Evolutionary conservation across 2,329 filamentous ascomycete species (phyloP), one percentile per base, ranked within the genome.

Genomic region (Mycocentrospora acerina): DNA sequence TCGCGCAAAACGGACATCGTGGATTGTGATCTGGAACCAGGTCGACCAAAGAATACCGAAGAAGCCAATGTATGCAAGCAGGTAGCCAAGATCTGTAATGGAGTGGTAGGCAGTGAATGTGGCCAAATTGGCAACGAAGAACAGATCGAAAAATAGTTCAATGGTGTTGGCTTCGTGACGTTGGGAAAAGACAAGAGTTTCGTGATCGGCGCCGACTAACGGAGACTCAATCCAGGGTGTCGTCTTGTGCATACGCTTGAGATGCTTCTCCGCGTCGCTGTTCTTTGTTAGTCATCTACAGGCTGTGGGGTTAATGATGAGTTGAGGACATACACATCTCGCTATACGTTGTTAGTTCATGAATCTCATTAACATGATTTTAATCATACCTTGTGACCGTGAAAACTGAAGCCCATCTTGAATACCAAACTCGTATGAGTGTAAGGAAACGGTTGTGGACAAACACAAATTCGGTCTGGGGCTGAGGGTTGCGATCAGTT

Each of bases 61-160:
- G 48, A 69, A 67, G 10, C 65, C 64, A 32, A 68, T 54, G 42
- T 69, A 69, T 18, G 60, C 62, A 14, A 61, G 42, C 1, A 69
- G 41, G 27, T 65, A 62, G 25, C 51, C 37, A 14, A 29, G 11
- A 33, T 67, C 63, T n/a, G 61, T 66, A 34, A 68, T 60, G 2
- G 64, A 64, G 39, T 68, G 64, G 46, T 68, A 67, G 7, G 64
- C 60, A 1, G 66, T 69, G 26, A 68, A 69, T 1, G 64, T 68
- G 22, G 65, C 64, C 14, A 69, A 50, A 36, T 69, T 69, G 29
- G 66, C 66, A 13, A 57, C 55, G 35, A 59, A 59, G 45, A 59
- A 59, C 12, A 59, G 35, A 35, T 59, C 55, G 29, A 67, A 68
- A 46, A 68, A 69, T 7, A 69, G 52, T 35, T 69, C 66, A 13